Conservation (phyloP, 306 rosid genomes). For the Medicago arabica region DNA sequence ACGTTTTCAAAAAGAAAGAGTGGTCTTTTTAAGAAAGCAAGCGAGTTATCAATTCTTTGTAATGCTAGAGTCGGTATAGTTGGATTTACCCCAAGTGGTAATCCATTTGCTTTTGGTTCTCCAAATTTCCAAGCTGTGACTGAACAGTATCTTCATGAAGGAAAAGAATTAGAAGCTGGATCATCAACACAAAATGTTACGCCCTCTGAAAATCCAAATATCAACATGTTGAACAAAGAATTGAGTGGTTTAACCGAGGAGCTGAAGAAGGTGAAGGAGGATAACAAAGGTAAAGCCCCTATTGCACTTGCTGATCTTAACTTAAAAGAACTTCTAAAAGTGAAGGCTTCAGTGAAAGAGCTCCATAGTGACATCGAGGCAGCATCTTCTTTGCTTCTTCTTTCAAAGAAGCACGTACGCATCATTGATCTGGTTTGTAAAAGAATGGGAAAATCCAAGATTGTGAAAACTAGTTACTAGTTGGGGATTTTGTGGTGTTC, state of each 20-base stretch:
- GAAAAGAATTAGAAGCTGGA: background rate
- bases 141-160: background rate
- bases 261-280: background rate
- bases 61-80: background rate
- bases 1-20: background rate
- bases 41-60: background rate
- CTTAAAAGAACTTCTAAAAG: background rate
- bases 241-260: background rate
- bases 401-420: background rate
- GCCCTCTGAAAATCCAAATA: background rate
- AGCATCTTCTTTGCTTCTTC: slow-evolving; percentile 9
- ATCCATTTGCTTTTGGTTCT: background rate
- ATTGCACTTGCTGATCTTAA: background rate
- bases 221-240: background rate
- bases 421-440: background rate
- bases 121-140: background rate
- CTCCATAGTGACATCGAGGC: background rate
- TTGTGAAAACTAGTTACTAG: background rate
- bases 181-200: background rate
- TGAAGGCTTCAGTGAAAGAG: background rate
- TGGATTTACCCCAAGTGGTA: background rate
- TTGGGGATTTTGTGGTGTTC: background rate
- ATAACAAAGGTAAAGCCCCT: background rate
- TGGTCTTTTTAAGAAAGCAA: background rate
- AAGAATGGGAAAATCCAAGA: background rate